Evolutionary conservation across 164 flowering plant genomes (phyloP), one percentile per base, ranked within the genome.

Genomic region (Taxillus chinensis): DNA sequence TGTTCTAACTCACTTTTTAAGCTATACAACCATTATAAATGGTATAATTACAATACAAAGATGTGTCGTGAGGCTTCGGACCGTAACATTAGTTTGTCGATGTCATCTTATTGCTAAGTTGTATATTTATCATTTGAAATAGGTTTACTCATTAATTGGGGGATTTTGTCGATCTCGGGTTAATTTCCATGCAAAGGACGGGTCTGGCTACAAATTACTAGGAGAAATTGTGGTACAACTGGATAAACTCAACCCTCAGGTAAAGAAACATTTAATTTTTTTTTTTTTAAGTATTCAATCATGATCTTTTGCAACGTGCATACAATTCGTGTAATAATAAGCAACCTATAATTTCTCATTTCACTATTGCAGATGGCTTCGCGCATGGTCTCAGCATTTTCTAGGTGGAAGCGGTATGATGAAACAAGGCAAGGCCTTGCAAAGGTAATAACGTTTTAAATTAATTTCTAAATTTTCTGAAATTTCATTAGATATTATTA

Each of bases 221-320:
- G 99, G 99, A 14, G 97, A 90, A 40, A 49, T 90, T 7, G 99
- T 90, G 57, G 75, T 90, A 62, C 84, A 93, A 67, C 83, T 93
- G n/a, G 99, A 93, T 82, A 89, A 87, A 78, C 17, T 93, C 39
- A 93, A 93, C 70, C 97, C 99, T 73, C 99, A 89, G 95, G 98
- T 91, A 9, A 48, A 61, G 57, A 57, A 3, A 2, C 27, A 27
- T 27, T 27, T 27, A 0, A 0, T 27, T 27, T 0, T 27, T 27
- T 27, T 27, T 27, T 0, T 27, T 27, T 27, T 27, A 27, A 27
- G 27, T 2, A 27, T 27, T 2, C 27, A 27, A 27, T 27, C 27
- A 27, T 27, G 27, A 27, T 27, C 27, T 27, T 27, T 27, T 27
- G 27, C 27, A 27, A 27, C 2, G 27, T 27, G 27, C 27, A 27